Conservation (phyloP, 148 eudicot species). For the Spergularia bocconei region DNA sequence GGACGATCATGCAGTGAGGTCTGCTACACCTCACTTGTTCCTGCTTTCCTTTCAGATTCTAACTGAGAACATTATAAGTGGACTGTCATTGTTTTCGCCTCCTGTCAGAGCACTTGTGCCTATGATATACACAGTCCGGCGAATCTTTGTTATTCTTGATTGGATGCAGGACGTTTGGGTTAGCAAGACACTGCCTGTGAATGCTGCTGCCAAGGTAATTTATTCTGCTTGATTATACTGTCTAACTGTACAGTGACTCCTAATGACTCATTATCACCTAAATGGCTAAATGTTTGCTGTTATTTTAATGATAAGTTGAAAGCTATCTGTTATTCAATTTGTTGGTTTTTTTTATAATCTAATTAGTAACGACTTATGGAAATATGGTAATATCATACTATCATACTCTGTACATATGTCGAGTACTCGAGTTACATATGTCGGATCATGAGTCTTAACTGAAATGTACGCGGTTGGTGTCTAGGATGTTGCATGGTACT, state of each 20-base stretch:
- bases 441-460: background rate
- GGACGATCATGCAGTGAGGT: constrained; percentile 76
- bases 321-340: too few relatives aligned
- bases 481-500: constrained; percentile 64
- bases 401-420: too few relatives aligned
- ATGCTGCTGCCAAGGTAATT: constrained; percentile 54
- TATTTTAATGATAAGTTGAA: too few relatives aligned
- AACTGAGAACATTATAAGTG: constrained; percentile 75
- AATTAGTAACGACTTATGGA: background rate
- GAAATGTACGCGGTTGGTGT: background rate
- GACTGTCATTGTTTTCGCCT: constrained; percentile 75
- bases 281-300: too few relatives aligned
- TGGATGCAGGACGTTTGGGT: constrained; percentile 80
- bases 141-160: constrained; percentile 69
- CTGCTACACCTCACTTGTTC: constrained; percentile 89
- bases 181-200: constrained; percentile 53
- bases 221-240: background rate
- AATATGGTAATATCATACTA: too few relatives aligned
- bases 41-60: constrained; percentile 82
- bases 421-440: too few relatives aligned
- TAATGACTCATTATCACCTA: too few relatives aligned
- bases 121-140: constrained; percentile 66
- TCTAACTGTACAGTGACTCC: too few relatives aligned
- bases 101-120: constrained; percentile 93
- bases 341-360: too few relatives aligned